A percentile compares a stretch with the other conserved stretches of the same genome.
These are phyloP conservation scores for Waltergamsia citrina DNA, from an alignment of 2,329 filamentous ascomycete species.

Conservation along the genomic window DNA sequence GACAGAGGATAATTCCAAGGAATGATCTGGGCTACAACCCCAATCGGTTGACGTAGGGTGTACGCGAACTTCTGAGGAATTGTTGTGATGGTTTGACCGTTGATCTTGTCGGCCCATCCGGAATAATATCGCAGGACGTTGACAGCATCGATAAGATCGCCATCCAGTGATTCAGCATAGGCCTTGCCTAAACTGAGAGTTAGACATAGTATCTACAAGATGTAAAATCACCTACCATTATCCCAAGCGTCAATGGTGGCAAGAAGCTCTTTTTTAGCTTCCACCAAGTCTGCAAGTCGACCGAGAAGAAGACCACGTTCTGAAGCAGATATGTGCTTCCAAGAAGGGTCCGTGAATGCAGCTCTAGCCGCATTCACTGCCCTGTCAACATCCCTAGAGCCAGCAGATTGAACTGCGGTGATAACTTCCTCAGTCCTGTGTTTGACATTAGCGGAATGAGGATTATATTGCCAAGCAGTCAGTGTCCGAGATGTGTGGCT, in stretches of 20 bases:
- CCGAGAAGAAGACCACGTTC: conserved; percentile 58
- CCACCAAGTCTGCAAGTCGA: conserved; percentile 59
- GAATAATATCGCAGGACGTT: conserved; percentile 53
- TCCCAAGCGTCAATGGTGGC: conserved; percentile 61
- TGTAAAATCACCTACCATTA: too few relatives aligned
- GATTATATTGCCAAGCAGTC: too few relatives aligned
- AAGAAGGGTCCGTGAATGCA: conserved; percentile 58
- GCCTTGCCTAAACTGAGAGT: too few relatives aligned
- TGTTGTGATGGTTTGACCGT: conserved; percentile 61
- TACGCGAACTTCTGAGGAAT: conserved; percentile 59
- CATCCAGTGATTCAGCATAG: conserved; percentile 47
- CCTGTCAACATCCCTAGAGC: conserved; percentile 10
- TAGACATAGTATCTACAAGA: too few relatives aligned
- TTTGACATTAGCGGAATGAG: too few relatives aligned
- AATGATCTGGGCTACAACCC: conserved; percentile 60
- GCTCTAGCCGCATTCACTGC: conserved; percentile 37
- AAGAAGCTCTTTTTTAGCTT: conserved; percentile 42
- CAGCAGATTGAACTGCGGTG: conserved; percentile 8
- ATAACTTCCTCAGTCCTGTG: conserved; percentile 11
- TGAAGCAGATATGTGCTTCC: conserved; percentile 54
- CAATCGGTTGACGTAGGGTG: conserved; percentile 58
- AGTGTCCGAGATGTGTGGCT: too few relatives aligned
- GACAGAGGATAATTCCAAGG: conserved; percentile 65
- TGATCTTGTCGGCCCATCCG: conserved; percentile 63
- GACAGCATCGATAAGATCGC: conserved; percentile 35